phyloP scores from a whole-genome alignment of 2,329 filamentous ascomycete genomes.

The Chaetomiaceae sp. region DNA sequence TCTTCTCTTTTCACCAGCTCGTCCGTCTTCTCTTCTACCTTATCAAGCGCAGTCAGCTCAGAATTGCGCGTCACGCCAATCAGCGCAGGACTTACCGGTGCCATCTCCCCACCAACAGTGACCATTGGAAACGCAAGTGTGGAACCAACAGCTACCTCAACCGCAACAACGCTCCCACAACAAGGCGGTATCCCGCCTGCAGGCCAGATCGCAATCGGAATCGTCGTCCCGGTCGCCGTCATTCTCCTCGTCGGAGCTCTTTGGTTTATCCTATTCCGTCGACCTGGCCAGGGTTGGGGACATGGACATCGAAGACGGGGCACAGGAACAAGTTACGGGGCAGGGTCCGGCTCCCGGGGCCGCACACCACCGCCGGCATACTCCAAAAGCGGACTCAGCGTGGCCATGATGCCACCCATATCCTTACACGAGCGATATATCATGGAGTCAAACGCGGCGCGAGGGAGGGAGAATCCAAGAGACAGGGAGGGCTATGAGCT shows the following conservation, averaged over 20 bases:
- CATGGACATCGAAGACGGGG: background rate
- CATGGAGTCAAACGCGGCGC: background rate
- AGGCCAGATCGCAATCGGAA: constrained; percentile 18
- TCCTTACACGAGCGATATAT: constrained; percentile 4
- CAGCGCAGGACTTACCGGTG: background rate
- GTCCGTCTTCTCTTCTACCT: too few species aligned
- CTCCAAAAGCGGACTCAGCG: background rate
- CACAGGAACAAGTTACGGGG: background rate
- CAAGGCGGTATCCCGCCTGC: constrained; percentile 12
- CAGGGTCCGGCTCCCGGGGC: background rate
- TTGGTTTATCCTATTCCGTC: constrained; percentile 20
- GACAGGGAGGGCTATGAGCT: background rate
- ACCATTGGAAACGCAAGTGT: background rate
- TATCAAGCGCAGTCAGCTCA: too few species aligned
- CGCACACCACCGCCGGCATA: constrained; percentile 4
- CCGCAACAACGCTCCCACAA: background rate
- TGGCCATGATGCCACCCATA: background rate
- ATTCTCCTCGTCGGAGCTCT: constrained; percentile 16
- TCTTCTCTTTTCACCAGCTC: background rate
- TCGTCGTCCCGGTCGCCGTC: constrained; percentile 19
- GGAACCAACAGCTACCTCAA: background rate
- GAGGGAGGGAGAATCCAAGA: background rate
- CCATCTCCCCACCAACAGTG: background rate
- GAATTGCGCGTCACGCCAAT: too few species aligned
- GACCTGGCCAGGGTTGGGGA: background rate